Percentiles rank a stretch among this genome's conserved stretches.
These are phyloP conservation scores for Kregervanrija pseudodelftensis DNA, from an alignment of 805 yeast species.

Conservation along the genomic window DNA sequence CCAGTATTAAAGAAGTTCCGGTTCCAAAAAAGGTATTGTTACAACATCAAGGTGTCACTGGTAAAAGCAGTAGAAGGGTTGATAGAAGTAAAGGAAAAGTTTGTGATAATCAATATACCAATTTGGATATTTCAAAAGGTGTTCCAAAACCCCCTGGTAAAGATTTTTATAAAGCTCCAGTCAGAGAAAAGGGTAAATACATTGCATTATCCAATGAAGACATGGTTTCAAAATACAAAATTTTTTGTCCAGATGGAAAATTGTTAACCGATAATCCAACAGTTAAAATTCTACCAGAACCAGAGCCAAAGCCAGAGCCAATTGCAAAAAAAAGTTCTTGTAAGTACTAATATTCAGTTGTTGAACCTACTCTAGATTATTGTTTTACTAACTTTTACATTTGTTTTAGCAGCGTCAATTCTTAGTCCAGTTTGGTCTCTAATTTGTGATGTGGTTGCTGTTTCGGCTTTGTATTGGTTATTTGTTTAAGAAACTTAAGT, in stretches of 20 bases:
- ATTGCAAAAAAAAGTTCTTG: conserved; percentile 4
- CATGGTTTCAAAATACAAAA: conserved; percentile 31
- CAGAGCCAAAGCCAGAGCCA: conserved; percentile 25
- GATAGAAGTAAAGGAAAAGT: conserved; percentile 10
- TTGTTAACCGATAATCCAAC: conserved; percentile 14
- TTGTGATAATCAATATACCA: conserved; percentile 36
- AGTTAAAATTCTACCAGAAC: conserved; percentile 22
- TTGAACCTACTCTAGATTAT: not conserved
- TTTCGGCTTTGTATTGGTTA: conserved; percentile 4
- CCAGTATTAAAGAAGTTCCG: conserved; percentile 24
- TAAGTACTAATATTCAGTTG: conserved; percentile 3
- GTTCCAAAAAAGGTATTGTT: conserved; percentile 16
- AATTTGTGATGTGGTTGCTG: conserved; percentile 3
- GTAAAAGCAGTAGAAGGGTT: not conserved
- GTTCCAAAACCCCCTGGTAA: conserved; percentile 40
- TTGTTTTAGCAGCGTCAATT: conserved; percentile 2
- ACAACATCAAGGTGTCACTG: conserved; percentile 8
- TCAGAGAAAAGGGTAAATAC: conserved; percentile 37
- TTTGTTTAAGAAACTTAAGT: not conserved
- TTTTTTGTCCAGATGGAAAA: conserved; percentile 39
- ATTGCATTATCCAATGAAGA: conserved; percentile 39
- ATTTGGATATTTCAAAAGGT: conserved; percentile 34
- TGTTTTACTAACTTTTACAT: not conserved
- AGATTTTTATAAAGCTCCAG: conserved; percentile 35
- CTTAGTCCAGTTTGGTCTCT: conserved; percentile 4